Percentiles rank a stretch among this genome's conserved stretches.
Conservation (phyloP, 2,329 filamentous ascomycete species). For the Penicillium aurantiogriseum region DNA sequence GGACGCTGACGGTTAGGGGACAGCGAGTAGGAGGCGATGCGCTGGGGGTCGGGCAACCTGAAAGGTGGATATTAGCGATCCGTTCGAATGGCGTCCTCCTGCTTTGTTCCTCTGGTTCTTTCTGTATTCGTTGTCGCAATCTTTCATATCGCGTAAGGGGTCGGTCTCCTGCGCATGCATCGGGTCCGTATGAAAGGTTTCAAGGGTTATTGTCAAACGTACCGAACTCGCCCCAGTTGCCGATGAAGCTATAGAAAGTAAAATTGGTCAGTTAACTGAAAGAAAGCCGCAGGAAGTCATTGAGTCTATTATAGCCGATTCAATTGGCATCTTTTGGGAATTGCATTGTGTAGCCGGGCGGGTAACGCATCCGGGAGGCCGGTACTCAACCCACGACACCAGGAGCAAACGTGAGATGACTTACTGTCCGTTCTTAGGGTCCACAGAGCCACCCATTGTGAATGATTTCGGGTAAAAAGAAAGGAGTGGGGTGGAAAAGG, state of each 20-base stretch:
- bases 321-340: constrained; percentile 1
- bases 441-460: constrained; percentile 41
- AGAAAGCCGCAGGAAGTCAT: background rate
- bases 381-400: constrained; percentile 4
- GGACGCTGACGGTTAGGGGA: constrained; percentile 87
- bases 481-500: constrained; percentile 14
- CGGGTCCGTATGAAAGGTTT: constrained; percentile 11
- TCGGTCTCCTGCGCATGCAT: constrained; percentile 11
- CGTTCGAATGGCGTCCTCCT: background rate
- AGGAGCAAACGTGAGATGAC: constrained; percentile 22
- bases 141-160: background rate
- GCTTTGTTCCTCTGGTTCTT: background rate
- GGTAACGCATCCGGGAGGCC: constrained; percentile 21
- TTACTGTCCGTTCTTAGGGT: constrained; percentile 48
- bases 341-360: constrained; percentile 15
- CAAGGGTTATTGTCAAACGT: constrained; percentile 48
- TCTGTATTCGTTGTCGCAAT: background rate
- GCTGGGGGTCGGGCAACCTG: constrained; percentile 49
- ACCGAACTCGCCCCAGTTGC: constrained; percentile 74
- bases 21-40: constrained; percentile 69
- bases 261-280: constrained; percentile 25
- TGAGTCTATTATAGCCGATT: background rate
- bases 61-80: constrained; percentile 2
- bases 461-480: constrained; percentile 18
- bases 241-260: constrained; percentile 60